Conservation (phyloP, 306 rosid species). For the Vigna unguiculata region DNA sequence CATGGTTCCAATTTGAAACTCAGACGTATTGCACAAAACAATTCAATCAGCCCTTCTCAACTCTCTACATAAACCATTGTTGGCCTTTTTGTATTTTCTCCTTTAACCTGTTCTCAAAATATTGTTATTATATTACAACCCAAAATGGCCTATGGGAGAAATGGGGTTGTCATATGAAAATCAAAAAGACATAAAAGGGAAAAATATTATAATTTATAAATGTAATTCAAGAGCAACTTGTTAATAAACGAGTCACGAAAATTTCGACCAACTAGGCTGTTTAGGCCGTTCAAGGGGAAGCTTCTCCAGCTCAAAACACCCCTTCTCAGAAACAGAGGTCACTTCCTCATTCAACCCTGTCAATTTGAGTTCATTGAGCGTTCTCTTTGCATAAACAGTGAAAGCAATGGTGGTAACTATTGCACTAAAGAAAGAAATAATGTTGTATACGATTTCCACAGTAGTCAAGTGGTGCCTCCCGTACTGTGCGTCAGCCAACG, state of each 20-base stretch:
- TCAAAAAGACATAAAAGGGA: neutral
- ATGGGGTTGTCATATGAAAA: neutral
- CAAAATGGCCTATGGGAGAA: neutral
- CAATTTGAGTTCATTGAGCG: conserved; percentile 68
- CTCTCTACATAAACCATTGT: neutral
- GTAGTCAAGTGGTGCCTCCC: conserved; percentile 84
- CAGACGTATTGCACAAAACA: neutral
- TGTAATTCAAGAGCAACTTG: conserved; percentile 35
- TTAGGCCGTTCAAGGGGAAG: conserved; percentile 67
- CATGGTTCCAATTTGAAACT: neutral
- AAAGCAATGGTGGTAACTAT: conserved; percentile 75
- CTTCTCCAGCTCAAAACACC: conserved; percentile 65
- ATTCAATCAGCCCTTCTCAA: neutral
- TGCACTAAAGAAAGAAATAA: conserved; percentile 77
- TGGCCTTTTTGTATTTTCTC: neutral
- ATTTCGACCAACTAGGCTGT: conserved; percentile 14
- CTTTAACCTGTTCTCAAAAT: neutral
- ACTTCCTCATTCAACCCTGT: conserved; percentile 57
- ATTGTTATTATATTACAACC: neutral
- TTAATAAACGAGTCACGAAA: conserved; percentile 42
- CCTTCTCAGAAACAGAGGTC: conserved; percentile 49
- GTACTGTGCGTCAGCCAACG: conserved; percentile 76
- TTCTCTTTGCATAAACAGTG: conserved; percentile 84
- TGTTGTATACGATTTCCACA: conserved; percentile 84
- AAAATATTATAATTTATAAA: neutral